phyloP scores from a whole-genome alignment of 306 rosid species.

The Cercis canadensis region DNA sequence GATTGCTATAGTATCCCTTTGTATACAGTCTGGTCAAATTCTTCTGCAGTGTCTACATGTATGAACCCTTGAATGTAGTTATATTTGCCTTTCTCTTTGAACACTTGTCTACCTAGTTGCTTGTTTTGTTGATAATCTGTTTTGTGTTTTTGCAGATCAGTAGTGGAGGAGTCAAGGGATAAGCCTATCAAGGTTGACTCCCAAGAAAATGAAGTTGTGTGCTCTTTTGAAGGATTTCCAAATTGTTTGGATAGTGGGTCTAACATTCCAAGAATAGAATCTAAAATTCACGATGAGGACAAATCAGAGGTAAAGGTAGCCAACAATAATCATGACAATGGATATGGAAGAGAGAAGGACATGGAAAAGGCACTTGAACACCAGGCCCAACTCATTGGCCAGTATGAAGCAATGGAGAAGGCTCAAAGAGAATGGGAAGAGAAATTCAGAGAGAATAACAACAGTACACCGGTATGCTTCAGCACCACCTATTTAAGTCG shows the following conservation, averaged over 20 bases:
- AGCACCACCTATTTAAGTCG: conserved; percentile 16
- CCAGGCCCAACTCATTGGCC: conserved; percentile 78
- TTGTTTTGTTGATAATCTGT: conserved; percentile 23
- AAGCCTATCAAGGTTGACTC: conserved; percentile 38
- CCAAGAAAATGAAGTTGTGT: conserved; percentile 51
- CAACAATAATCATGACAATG: conserved; percentile 47
- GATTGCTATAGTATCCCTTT: neutral
- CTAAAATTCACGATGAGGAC: conserved; percentile 53
- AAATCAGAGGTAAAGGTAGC: conserved; percentile 35
- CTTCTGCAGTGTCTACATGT: conserved; percentile 14
- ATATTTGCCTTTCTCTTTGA: conserved; percentile 17
- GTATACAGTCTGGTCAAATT: conserved; percentile 14
- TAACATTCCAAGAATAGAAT: conserved; percentile 43
- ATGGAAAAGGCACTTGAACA: conserved; percentile 83
- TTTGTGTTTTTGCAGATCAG: conserved; percentile 56
- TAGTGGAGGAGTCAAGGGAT: conserved; percentile 49
- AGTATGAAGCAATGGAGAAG: conserved; percentile 86
- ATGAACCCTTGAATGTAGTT: conserved; percentile 19
- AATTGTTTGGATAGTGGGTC: conserved; percentile 47
- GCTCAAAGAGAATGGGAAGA: conserved; percentile 97
- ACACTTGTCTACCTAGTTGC: conserved; percentile 29
- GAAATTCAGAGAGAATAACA: conserved; percentile 87
- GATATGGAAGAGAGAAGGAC: conserved; percentile 56
- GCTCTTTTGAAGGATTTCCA: conserved; percentile 56
- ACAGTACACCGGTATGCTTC: conserved; percentile 74